Conservation (phyloP, 177 flowering plant species). For the Vitis hybrid region DNA sequence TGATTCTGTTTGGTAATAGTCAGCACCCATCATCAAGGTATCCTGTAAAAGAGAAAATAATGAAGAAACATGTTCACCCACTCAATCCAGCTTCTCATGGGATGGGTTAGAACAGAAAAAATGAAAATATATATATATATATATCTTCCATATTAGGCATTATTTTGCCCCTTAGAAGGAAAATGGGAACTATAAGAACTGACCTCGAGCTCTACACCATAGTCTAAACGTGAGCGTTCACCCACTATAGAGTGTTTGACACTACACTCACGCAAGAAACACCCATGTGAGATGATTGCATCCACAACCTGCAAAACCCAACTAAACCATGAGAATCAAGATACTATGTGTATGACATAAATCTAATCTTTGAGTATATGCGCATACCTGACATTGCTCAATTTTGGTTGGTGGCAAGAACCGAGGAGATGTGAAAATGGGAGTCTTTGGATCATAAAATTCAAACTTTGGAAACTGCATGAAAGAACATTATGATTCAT, state of each 20-base stretch:
- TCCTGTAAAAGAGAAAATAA: constrained; percentile 42
- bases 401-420: constrained; percentile 86
- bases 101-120: not conserved
- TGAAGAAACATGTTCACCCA: too few relatives aligned
- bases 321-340: constrained; percentile 5
- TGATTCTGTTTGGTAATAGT: constrained; percentile 79
- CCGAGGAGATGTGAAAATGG: constrained; percentile 82
- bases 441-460: constrained; percentile 77
- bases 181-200: not conserved
- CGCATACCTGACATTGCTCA: constrained; percentile 64
- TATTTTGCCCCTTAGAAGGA: not conserved
- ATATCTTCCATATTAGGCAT: too few relatives aligned
- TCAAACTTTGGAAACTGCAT: constrained; percentile 71
- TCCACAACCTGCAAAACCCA: constrained; percentile 55
- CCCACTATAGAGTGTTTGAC: constrained; percentile 73
- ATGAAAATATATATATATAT: too few relatives aligned
- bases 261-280: constrained; percentile 76
- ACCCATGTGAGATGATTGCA: constrained; percentile 85
- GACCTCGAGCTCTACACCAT: constrained; percentile 40
- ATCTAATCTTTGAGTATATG: not conserved
- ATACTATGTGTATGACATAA: not conserved
- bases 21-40: constrained; percentile 91
- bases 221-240: constrained; percentile 42
- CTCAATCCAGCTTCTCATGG: not conserved
- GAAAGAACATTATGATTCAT: not conserved